Conservation (phyloP, 441 rosid species). For the Erysimum pusillum region DNA sequence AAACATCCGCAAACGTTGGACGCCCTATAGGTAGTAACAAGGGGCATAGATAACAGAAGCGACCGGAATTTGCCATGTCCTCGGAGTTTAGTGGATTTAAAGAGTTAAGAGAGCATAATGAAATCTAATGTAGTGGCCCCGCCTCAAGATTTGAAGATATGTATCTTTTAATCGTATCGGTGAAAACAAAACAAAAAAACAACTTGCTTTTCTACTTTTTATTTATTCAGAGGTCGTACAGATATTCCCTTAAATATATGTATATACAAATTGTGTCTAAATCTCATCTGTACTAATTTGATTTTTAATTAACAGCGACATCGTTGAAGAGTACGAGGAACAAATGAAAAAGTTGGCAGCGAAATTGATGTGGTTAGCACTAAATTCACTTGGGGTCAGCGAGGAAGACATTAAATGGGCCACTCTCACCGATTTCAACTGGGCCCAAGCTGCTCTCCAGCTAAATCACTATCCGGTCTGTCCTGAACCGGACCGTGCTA, state of each 20-base stretch:
- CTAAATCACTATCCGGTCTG: slow-evolving; percentile 63
- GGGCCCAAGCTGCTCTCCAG: slow-evolving; percentile 55
- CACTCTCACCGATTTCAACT: slow-evolving; percentile 49
- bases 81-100: slow-evolving; percentile 29
- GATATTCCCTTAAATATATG: background rate
- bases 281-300: slow-evolving; percentile 26
- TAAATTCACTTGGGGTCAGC: slow-evolving; percentile 72
- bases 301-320: slow-evolving; percentile 55
- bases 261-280: slow-evolving; percentile 9
- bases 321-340: slow-evolving; percentile 65
- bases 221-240: slow-evolving; percentile 21
- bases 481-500: slow-evolving; percentile 54
- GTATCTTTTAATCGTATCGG: slow-evolving; percentile 33
- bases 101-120: slow-evolving; percentile 24
- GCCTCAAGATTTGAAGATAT: slow-evolving; percentile 45
- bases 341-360: slow-evolving; percentile 75
- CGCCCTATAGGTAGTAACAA: slow-evolving; percentile 9
- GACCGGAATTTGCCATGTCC: slow-evolving; percentile 35
- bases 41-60: slow-evolving; percentile 32
- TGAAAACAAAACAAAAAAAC: slow-evolving; percentile 42
- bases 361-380: slow-evolving; percentile 69
- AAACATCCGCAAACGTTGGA: slow-evolving; percentile 5
- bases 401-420: slow-evolving; percentile 77
- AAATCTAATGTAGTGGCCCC: slow-evolving; percentile 46
- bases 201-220: slow-evolving; percentile 24